Base-by-base conservation (phyloP, 331 rosid genomes). In the Telfairia occidentalis region DNA sequence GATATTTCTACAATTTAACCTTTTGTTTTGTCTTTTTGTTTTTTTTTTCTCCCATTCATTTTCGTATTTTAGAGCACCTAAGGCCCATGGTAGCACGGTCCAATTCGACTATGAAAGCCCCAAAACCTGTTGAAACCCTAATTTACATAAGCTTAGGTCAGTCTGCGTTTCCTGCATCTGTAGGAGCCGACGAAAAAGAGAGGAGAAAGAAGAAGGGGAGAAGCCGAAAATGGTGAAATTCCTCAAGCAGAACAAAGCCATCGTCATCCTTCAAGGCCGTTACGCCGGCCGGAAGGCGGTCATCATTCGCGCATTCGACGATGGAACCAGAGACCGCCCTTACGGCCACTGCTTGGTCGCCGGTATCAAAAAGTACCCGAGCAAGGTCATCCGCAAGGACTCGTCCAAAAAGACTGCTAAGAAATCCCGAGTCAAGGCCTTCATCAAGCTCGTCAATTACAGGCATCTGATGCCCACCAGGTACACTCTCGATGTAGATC, bases 241-340 rank as follows among this genome's bases (percentile, higher is more conserved):
- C 35, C 79, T 76, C 12, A 76, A 76, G 58, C 73, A 30, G 9
- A 76, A 76, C 61, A 76, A 76, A 35, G 79, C 79, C 29, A 73
- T 76, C 29, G 5, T 76, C 48, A 35, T 76, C 5, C 79, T 76
- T 9, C 79, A 76, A 61, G 79, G 79, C 60, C 79, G 79, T 18
- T 76, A 76, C 15, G 79, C 79, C 61, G 79, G 79, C 49, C 72
- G 79, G 29, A 76, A 76, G 35, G 79, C 79, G n/a, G 79, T 76
- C n/a, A 76, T 76, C 46, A 28, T 76, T 3, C 79, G 79, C 2
- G 72, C 71, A 5, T 76, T 76, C 28, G 79, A 76, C 12, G 79
- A 76, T 2, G 79, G 79, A 11, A 76, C 79, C 43, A 28, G 79
- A 7, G 79, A 76, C 15, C 73, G 79, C 3, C 46, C 79, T 30